A percentile compares a stretch with the other conserved stretches of the same genome.
Conservation (phyloP, 2,329 filamentous ascomycete species). For the Clarireedia paspali region DNA sequence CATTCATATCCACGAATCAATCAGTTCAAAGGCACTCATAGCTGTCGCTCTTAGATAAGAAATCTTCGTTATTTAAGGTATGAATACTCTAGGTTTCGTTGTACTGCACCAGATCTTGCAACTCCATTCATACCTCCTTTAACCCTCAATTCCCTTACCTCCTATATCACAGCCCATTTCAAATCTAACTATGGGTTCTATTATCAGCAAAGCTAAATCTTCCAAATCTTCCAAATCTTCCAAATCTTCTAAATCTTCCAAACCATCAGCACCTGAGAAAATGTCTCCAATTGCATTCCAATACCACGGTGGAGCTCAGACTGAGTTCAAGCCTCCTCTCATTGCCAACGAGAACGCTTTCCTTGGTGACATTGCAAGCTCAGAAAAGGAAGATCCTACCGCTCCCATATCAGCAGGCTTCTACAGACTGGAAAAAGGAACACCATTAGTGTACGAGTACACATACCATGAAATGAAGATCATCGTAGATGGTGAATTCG, state of each 20-base stretch:
- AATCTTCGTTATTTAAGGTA: conserved; percentile 9
- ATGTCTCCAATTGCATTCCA: conserved; percentile 23
- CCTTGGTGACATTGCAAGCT: conserved; percentile 46
- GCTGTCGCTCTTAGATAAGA: conserved; percentile 8
- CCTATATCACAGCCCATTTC: neutral
- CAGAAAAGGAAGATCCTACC: conserved; percentile 40
- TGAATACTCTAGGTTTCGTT: neutral
- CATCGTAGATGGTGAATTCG: conserved; percentile 53
- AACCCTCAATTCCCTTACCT: neutral
- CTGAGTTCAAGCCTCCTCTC: conserved; percentile 49
- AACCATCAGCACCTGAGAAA: conserved; percentile 10
- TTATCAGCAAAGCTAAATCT: neutral
- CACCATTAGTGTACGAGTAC: conserved; percentile 54
- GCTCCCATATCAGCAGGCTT: conserved; percentile 51
- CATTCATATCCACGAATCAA: conserved; percentile 5
- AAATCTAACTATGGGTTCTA: neutral
- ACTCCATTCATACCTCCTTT: neutral
- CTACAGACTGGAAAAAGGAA: conserved; percentile 55
- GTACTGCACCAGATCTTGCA: neutral
- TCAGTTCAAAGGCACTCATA: neutral
- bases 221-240: conserved; percentile 15
- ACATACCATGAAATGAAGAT: conserved; percentile 63
- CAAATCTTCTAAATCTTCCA: conserved; percentile 16
- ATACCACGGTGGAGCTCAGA: conserved; percentile 46
- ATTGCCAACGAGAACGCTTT: conserved; percentile 58